Conservation (phyloP, 2,329 filamentous ascomycete species). For the Hymenoscyphus scutula region DNA sequence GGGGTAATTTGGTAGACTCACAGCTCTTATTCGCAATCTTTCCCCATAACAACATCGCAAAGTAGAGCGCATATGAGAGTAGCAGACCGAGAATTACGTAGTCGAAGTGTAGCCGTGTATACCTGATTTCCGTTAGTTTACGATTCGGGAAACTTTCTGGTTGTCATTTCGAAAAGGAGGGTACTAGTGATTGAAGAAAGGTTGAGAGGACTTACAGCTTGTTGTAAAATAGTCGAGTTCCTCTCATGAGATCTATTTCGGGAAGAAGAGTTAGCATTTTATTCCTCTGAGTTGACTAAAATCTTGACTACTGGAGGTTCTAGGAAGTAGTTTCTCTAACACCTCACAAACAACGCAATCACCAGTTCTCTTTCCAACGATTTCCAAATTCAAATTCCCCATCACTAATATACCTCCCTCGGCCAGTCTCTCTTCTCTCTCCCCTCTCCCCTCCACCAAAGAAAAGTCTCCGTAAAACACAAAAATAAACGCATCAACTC, state of each 20-base stretch:
- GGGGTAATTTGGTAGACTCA: neutral
- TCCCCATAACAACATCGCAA: conserved; percentile 1
- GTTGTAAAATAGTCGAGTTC: conserved; percentile 10
- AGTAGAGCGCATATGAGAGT: neutral
- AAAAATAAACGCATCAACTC: neutral
- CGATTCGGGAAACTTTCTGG: no score
- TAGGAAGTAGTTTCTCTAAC: no score
- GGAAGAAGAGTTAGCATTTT: neutral
- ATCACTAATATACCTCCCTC: neutral
- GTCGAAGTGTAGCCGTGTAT: conserved; percentile 8
- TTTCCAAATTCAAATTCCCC: neutral
- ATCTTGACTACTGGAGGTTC: no score
- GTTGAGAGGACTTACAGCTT: neutral
- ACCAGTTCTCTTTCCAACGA: no score
- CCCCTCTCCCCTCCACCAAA: conserved; percentile 24
- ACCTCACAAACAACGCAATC: no score
- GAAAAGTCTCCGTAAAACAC: neutral
- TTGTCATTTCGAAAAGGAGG: no score
- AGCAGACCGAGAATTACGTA: conserved; percentile 6
- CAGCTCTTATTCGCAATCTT: neutral
- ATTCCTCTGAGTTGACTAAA: no score
- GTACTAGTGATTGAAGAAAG: neutral
- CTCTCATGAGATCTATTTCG: conserved; percentile 8
- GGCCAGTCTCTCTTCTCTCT: neutral
- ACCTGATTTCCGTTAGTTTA: neutral